Evolutionary conservation across 192 early-diverging fungal genomes (phyloP).

Genomic region (Entomortierella chlamydospora): DNA sequence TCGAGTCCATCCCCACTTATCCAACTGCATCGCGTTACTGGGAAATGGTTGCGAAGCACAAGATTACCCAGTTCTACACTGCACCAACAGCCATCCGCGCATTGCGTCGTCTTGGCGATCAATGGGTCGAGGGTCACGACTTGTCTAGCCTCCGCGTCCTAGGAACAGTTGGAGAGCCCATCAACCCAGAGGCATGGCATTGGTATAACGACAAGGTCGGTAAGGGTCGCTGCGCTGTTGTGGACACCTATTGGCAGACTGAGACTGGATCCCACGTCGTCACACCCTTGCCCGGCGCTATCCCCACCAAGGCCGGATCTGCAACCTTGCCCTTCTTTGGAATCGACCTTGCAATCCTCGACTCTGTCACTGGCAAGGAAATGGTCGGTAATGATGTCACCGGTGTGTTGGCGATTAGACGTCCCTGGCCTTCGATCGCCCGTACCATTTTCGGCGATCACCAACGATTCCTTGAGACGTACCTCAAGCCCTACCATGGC

Average conservation of each 20-base stretch:
- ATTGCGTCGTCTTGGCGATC: slow-evolving; percentile 86
- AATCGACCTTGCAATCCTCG: slow-evolving; percentile 86
- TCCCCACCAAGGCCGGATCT: slow-evolving; percentile 91
- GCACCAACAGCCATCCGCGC: slow-evolving; percentile 98
- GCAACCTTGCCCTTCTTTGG: slow-evolving; percentile 98
- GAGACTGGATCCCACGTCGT: slow-evolving; percentile 94
- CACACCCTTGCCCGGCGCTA: slow-evolving; percentile 89
- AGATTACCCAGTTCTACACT: slow-evolving; percentile 97
- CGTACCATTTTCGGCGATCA: slow-evolving; percentile 93
- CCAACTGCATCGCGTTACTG: slow-evolving; percentile 87
- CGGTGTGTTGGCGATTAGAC: slow-evolving; percentile 89
- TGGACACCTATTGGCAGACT: slow-evolving; percentile 96
- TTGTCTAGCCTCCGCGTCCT: slow-evolving; percentile 89
- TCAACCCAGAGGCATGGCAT: slow-evolving; percentile 97
- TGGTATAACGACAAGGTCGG: slow-evolving; percentile 98
- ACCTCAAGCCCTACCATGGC: slow-evolving; percentile 88
- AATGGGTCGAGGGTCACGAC: slow-evolving; percentile 80
- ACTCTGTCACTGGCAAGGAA: slow-evolving; percentile 87
- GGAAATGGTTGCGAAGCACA: slow-evolving; percentile 87
- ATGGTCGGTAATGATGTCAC: slow-evolving; percentile 86
- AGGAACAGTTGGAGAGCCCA: slow-evolving; percentile 97
- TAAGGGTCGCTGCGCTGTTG: slow-evolving; percentile 85
- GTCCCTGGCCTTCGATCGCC: slow-evolving; percentile 93
- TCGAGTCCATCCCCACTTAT: slow-evolving; percentile 95
- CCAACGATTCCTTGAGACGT: slow-evolving; percentile 91